Evolutionary conservation across 768 basidiomycete species (phyloP).

Genomic region (Termitomyces sp.): DNA sequence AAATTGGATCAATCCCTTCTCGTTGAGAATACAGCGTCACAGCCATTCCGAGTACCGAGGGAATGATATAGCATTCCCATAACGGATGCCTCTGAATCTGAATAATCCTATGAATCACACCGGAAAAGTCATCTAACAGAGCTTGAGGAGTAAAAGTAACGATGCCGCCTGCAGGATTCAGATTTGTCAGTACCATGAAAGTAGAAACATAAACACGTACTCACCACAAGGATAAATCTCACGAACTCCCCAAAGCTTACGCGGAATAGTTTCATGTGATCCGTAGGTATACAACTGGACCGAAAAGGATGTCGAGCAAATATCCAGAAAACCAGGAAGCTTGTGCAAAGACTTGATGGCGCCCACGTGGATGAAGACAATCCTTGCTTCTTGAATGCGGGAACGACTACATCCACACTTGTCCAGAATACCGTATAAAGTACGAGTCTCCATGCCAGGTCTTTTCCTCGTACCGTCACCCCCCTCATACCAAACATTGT

Average conservation of each 20-base stretch:
- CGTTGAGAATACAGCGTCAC: conserved; percentile 29
- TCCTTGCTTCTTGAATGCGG: conserved; percentile 30
- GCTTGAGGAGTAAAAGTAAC: conserved; percentile 68
- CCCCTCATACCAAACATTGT: conserved; percentile 42
- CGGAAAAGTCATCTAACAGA: conserved; percentile 47
- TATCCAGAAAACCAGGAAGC: conserved; percentile 44
- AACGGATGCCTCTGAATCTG: conserved; percentile 54
- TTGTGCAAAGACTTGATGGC: conserved; percentile 44
- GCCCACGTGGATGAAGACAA: conserved; percentile 65
- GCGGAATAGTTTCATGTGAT: conserved; percentile 46
- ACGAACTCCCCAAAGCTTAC: conserved; percentile 50
- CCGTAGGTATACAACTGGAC: conserved; percentile 67
- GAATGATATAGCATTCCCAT: conserved; percentile 66
- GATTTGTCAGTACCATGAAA: neutral
- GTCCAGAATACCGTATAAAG: conserved; percentile 39
- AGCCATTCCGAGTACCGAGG: conserved; percentile 56
- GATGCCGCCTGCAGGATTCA: conserved; percentile 50
- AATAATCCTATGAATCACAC: conserved; percentile 42
- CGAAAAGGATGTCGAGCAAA: conserved; percentile 37
- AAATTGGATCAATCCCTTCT: conserved; percentile 33
- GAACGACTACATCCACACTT: conserved; percentile 36
- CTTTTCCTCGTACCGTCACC: conserved; percentile 22
- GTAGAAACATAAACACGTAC: neutral
- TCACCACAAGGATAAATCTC: conserved; percentile 64
- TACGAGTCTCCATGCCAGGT: conserved; percentile 35